These are phyloP conservation scores for Neonothopanus nambi DNA, from an alignment of 1,284 basidiomycete genomes.

Conservation along the genomic window DNA sequence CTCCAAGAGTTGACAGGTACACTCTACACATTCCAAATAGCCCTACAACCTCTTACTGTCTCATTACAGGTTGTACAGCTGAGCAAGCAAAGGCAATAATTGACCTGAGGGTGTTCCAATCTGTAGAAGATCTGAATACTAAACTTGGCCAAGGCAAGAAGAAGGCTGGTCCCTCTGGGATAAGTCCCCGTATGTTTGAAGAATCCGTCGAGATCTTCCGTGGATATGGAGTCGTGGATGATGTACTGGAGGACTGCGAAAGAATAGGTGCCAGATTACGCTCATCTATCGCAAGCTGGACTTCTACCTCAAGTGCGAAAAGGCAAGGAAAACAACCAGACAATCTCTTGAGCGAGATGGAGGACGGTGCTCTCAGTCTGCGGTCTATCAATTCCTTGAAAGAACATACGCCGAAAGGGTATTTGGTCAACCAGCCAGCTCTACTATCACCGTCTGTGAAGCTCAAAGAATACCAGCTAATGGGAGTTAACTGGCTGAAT, in stretches of 20 bases:
- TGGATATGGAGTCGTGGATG: conserved; percentile 91
- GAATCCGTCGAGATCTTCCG: conserved; percentile 88
- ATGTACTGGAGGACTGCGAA: conserved; percentile 88
- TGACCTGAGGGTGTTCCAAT: conserved; percentile 77
- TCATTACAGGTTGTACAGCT: conserved; percentile 70
- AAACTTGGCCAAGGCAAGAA: conserved; percentile 84
- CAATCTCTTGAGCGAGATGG: conserved; percentile 40
- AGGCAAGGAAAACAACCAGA: conserved; percentile 43
- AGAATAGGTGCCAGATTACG: conserved; percentile 72
- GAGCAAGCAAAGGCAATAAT: conserved; percentile 86
- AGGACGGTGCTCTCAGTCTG: conserved; percentile 65
- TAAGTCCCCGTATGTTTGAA: conserved; percentile 89
- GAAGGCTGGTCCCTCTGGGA: conserved; percentile 77
- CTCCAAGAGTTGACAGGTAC: conserved; percentile 89
- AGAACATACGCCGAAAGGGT: conserved; percentile 54
- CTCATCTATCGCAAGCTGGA: conserved; percentile 80
- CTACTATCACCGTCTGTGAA: conserved; percentile 69
- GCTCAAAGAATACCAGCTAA: conserved; percentile 95
- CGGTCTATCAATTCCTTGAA: conserved; percentile 47
- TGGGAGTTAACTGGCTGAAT: conserved; percentile 98
- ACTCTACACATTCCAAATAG: too few species aligned
- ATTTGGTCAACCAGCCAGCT: conserved; percentile 76
- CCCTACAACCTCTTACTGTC: conserved; percentile 15
- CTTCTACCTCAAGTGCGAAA: too few species aligned
- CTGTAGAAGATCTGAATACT: conserved; percentile 75